A percentile compares a stretch with the other conserved stretches of the same genome.
Evolutionary conservation across 2,329 filamentous ascomycete genomes (phyloP).

Genomic region (Cladophialophora carrionii): DNA sequence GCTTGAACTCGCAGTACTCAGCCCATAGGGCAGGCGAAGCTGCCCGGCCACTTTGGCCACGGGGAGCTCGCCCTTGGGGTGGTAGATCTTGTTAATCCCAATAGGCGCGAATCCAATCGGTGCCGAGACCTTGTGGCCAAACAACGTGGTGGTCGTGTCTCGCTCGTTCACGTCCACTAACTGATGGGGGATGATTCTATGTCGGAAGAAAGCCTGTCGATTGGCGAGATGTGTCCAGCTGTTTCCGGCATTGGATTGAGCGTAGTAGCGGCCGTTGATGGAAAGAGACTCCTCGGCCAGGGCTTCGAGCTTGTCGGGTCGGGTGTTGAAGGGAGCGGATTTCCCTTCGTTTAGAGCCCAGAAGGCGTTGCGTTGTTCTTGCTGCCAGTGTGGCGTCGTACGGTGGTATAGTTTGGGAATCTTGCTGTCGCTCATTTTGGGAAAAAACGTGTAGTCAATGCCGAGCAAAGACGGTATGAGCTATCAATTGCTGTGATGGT

Average conservation of each 20-base stretch:
- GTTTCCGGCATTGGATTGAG: constrained; percentile 46
- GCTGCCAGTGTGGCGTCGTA: constrained; percentile 58
- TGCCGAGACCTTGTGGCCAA: constrained; percentile 62
- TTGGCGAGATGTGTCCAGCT: constrained; percentile 57
- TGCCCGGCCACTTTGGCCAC: constrained; percentile 65
- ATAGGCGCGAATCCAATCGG: constrained; percentile 68
- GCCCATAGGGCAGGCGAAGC: constrained; percentile 62
- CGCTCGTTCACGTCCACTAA: constrained; percentile 64
- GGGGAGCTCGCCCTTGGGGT: constrained; percentile 60
- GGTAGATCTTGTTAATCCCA: constrained; percentile 69
- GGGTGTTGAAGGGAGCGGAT: constrained; percentile 57
- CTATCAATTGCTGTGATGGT: neutral
- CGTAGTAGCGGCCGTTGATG: constrained; percentile 58
- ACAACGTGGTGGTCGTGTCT: constrained; percentile 62
- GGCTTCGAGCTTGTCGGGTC: constrained; percentile 61
- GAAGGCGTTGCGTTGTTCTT: constrained; percentile 61
- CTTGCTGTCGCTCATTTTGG: constrained; percentile 48
- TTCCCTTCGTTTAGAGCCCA: constrained; percentile 58
- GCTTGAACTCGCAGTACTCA: constrained; percentile 61
- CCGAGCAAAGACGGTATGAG: neutral
- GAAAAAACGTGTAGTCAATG: neutral
- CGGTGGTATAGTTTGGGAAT: constrained; percentile 57
- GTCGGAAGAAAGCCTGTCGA: constrained; percentile 66
- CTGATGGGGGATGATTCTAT: constrained; percentile 64
- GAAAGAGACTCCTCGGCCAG: constrained; percentile 60